A percentile compares a stretch with the other conserved stretches of the same genome.
Evolutionary conservation across 169 alveolate genomes (phyloP).

Genomic region (Plasmodium gonderi): DNA sequence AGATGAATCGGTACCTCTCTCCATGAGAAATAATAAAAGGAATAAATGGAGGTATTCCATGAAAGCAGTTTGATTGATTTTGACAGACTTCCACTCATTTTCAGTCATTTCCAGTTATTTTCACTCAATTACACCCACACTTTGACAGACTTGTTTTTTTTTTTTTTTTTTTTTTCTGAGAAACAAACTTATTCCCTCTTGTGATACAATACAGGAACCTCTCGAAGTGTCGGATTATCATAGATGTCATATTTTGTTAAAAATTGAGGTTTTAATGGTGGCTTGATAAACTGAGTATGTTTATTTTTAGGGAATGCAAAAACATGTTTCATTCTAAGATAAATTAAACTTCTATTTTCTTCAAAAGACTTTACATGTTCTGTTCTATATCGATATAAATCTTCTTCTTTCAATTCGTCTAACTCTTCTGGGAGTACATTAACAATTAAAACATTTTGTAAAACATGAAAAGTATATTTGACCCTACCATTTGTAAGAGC

Average conservation of each 20-base stretch:
- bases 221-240: conserved; percentile 87
- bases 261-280: conserved; percentile 86
- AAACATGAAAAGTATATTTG: conserved; percentile 88
- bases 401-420: conserved; percentile 87
- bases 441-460: conserved; percentile 83
- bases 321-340: conserved; percentile 85
- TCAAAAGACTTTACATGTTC: conserved; percentile 89
- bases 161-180: not conserved
- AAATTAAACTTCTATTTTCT: conserved; percentile 86
- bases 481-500: conserved; percentile 87
- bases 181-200: not conserved
- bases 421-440: conserved; percentile 90
- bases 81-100: too few species aligned
- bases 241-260: conserved; percentile 82
- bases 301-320: conserved; percentile 70
- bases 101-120: too few species aligned
- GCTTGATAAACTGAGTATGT: conserved; percentile 76
- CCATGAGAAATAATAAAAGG: too few species aligned
- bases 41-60: too few species aligned
- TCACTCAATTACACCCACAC: not conserved
- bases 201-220: conserved; percentile 70
- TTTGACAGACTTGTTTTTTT: not conserved
- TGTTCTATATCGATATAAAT: conserved; percentile 90
- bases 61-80: too few species aligned
- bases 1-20: too few species aligned